Base-by-base conservation (phyloP, 495 filamentous ascomycete genomes). In the Penicillium salamii region DNA sequence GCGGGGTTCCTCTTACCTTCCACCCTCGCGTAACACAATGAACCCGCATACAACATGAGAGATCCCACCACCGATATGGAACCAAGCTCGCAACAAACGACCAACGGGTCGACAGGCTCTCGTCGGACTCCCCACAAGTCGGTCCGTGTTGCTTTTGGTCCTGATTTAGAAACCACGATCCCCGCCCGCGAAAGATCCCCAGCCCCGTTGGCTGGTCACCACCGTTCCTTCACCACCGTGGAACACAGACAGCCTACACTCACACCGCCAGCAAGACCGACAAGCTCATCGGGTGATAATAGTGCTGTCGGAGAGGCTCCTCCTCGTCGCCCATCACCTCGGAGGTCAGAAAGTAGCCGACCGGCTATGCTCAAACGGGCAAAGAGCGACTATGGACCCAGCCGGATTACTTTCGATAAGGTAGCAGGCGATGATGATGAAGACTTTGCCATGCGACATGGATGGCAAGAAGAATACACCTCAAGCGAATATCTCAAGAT, bases 301-400 rank as follows among this genome's bases (percentile, higher is more conserved):
- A 45, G 46, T 13, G 59, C 41, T 13, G 19, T 58, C 1, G 47
- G 45, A 17, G 62, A 69, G 23, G 42, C 49, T 26, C 58, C 55
- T n/a, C 50, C 60, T 5, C 62, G 61, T 23, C 55, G 61, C 7
- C 59, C 55, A 6, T 63, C 67, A 11, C 66, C 63, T 46, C 65
- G 66, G 12, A 56, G 61, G 12, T 63, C 69, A 8, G 63, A 67
- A 28, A 58, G 49, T 64, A 79, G 39, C 62, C 78, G 41, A 78
- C 82, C 61, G 44, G 79, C 81, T 6, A 71, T 75, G 24, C 62
- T 91, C 23, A 75, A 84, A 42, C 76, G 88, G 53, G 84, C 87
- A 23, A 88, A 80, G 65, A 91, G 84, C 65, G 87, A 91, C 54
- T 84, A 81, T 67, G 82, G 78, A 4, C 75, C 80, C 13, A 65